Evolutionary conservation across 2,329 filamentous ascomycete genomes (phyloP).

Genomic region (Penicillium oxalicum): DNA sequence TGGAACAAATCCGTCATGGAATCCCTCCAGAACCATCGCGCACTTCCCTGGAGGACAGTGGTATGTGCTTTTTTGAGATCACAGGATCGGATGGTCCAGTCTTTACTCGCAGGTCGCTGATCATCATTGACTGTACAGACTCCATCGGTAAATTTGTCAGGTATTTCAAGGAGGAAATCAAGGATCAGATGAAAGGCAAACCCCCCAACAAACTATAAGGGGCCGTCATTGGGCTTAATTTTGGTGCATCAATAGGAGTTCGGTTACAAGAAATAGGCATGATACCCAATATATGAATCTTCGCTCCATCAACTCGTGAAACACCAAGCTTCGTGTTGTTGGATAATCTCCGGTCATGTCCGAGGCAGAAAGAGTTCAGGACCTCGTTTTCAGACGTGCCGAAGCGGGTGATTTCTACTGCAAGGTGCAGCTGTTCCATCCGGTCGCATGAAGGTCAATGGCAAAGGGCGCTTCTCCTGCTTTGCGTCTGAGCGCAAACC

Average conservation of each 20-base stretch:
- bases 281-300: constrained; percentile 17
- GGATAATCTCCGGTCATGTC: too few relatives aligned
- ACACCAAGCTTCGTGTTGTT: too few relatives aligned
- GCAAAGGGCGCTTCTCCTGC: too few relatives aligned
- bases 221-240: neutral
- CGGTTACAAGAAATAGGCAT: constrained; percentile 7
- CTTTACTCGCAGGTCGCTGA: neutral
- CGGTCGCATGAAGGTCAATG: too few relatives aligned
- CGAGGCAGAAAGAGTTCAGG: too few relatives aligned
- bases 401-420: too few relatives aligned
- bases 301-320: neutral
- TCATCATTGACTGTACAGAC: constrained; percentile 13
- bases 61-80: constrained; percentile 14
- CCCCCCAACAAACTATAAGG: constrained; percentile 27
- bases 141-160: constrained; percentile 30
- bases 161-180: constrained; percentile 40
- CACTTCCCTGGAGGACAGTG: constrained; percentile 35
- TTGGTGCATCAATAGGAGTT: constrained; percentile 1
- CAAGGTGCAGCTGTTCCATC: too few relatives aligned
- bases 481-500: too few relatives aligned
- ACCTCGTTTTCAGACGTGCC: too few relatives aligned
- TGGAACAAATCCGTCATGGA: constrained; percentile 39
- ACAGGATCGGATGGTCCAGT: neutral
- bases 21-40: constrained; percentile 40
- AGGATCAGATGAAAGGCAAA: constrained; percentile 38